phyloP scores from a whole-genome alignment of 805 yeast species.

The Candida golubevii region DNA sequence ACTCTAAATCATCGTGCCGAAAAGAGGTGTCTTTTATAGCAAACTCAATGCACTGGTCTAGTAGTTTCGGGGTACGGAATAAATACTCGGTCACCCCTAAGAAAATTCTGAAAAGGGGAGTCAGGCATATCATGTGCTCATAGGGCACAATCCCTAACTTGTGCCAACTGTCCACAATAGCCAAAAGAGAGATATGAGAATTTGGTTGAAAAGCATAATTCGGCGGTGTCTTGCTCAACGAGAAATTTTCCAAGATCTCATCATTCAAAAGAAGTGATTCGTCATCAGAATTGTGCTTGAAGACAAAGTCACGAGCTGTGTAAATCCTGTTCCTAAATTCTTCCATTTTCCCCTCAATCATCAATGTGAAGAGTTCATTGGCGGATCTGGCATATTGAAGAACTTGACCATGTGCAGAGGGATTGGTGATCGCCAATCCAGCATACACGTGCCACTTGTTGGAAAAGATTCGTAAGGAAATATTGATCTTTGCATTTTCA shows the following conservation, averaged over 20 bases:
- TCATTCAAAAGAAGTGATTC: slow-evolving; percentile 74
- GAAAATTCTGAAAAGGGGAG: slow-evolving; percentile 87
- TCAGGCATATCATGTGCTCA: slow-evolving; percentile 94
- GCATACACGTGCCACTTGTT: slow-evolving; percentile 99
- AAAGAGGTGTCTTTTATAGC: slow-evolving; percentile 64
- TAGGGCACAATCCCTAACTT: slow-evolving; percentile 83
- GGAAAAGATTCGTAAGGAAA: slow-evolving; percentile 82
- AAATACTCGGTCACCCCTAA: slow-evolving; percentile 91
- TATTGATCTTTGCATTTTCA: slow-evolving; percentile 93
- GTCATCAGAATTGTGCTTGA: slow-evolving; percentile 55
- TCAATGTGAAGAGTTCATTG: slow-evolving; percentile 75
- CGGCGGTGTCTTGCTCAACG: slow-evolving; percentile 69
- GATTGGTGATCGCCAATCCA: slow-evolving; percentile 93
- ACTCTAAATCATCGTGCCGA: slow-evolving; percentile 87
- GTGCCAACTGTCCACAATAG: slow-evolving; percentile 93
- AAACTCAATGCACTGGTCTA: slow-evolving; percentile 77
- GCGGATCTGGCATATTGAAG: slow-evolving; percentile 83
- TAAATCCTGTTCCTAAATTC: slow-evolving; percentile 56
- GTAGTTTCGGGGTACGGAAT: slow-evolving; percentile 74
- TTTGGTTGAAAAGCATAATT: slow-evolving; percentile 63
- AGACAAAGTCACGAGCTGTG: slow-evolving; percentile 71
- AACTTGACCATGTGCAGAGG: slow-evolving; percentile 88
- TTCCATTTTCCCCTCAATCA: slow-evolving; percentile 63
- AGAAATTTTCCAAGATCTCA: slow-evolving; percentile 69
- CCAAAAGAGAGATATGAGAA: slow-evolving; percentile 82